phyloP scores from a whole-genome alignment of 768 basidiomycete species.

The Podaxis mareebaensis region DNA sequence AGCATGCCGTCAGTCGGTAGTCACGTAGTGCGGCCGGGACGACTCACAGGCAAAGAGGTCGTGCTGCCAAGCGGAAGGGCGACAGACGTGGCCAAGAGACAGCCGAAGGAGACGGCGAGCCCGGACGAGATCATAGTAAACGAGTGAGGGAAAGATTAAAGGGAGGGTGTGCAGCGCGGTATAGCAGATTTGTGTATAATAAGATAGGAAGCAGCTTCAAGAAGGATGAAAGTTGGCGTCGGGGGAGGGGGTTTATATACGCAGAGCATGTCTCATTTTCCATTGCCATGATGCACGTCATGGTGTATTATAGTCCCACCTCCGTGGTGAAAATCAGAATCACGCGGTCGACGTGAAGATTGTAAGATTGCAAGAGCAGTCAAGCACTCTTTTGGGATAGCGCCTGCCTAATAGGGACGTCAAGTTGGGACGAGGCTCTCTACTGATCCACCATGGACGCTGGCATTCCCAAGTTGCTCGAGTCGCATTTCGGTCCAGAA shows the following conservation, averaged over 20 bases:
- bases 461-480: conserved; percentile 31
- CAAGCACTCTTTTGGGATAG: not conserved
- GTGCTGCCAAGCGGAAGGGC: not conserved
- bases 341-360: not conserved
- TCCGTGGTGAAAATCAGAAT: not conserved
- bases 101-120: conserved; percentile 1
- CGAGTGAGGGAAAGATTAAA: not conserved
- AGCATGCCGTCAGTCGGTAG: not conserved
- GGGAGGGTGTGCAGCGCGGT: not conserved
- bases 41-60: not conserved
- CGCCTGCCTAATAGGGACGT: conserved; percentile 2
- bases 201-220: not conserved
- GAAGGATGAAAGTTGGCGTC: not conserved
- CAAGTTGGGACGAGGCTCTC: not conserved
- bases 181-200: conserved; percentile 2
- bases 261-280: not conserved
- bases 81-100: not conserved
- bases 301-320: not conserved
- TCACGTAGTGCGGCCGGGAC: not conserved
- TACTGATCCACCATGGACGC: conserved; percentile 26
- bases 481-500: conserved; percentile 64
- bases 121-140: conserved; percentile 4
- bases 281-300: not conserved
- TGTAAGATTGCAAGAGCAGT: not conserved
- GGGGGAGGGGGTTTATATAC: not conserved